Conservation (phyloP, 73 alveolate species). For the Symbiodinium pilosum region DNA sequence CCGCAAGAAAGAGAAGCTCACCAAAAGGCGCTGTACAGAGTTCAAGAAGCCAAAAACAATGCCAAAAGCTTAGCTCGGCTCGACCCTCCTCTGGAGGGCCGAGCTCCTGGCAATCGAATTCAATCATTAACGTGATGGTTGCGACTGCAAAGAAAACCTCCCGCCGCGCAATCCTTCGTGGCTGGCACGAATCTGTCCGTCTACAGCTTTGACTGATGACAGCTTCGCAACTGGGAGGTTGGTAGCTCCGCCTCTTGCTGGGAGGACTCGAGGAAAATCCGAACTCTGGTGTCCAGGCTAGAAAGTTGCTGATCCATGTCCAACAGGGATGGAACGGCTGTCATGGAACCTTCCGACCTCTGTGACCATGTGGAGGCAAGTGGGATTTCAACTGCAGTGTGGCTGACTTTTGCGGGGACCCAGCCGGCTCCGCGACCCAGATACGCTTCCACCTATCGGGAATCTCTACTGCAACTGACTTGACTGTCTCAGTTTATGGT, state of each 20-base stretch:
- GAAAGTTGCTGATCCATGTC: slow-evolving; percentile 4
- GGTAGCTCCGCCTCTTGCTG: slow-evolving; percentile 10
- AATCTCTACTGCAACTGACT: too few species aligned
- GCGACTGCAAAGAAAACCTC: too few species aligned
- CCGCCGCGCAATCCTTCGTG: background rate
- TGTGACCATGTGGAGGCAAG: background rate
- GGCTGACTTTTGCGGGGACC: background rate
- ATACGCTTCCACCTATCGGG: slow-evolving; percentile 14
- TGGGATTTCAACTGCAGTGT: background rate
- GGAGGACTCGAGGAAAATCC: background rate
- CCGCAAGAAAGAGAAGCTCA: too few species aligned
- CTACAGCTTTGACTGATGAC: slow-evolving; percentile 17
- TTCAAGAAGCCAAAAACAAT: too few species aligned
- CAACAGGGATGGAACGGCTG: background rate
- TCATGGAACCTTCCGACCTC: slow-evolving; percentile 4
- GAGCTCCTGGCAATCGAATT: too few species aligned
- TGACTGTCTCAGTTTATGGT: too few species aligned
- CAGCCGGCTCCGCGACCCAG: slow-evolving; percentile 12
- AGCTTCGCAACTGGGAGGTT: background rate
- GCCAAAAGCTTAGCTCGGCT: too few species aligned
- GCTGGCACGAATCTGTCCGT: background rate
- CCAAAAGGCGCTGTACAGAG: too few species aligned
- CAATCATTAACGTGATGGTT: too few species aligned
- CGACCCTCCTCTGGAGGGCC: too few species aligned
- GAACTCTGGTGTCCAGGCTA: background rate